Evolutionary conservation across 1,139 yeast species (phyloP).

Genomic region (Magnusiomyces tetraspermus): DNA sequence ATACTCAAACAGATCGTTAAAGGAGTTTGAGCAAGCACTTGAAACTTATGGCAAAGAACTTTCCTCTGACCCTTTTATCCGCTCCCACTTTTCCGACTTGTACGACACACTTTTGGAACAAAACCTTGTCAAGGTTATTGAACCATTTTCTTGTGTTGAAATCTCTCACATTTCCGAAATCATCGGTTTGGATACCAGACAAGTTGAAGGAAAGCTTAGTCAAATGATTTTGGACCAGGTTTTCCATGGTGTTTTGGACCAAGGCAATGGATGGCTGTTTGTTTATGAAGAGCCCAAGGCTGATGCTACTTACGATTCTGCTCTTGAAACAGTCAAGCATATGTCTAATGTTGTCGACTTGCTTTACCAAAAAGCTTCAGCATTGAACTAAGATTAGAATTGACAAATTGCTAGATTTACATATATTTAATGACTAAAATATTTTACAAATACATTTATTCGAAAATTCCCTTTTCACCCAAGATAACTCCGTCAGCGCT

Average conservation of each 20-base stretch:
- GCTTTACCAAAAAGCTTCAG: conserved; percentile 86
- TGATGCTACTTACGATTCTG: conserved; percentile 83
- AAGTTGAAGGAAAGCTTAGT: conserved; percentile 87
- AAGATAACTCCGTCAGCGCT: conserved; percentile 39
- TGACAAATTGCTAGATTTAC: neutral
- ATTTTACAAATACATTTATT: conserved; percentile 3
- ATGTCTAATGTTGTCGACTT: conserved; percentile 85
- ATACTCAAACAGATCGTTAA: conserved; percentile 77
- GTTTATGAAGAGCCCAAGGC: conserved; percentile 82
- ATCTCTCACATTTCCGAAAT: conserved; percentile 78
- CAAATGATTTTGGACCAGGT: conserved; percentile 96
- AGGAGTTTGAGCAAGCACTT: conserved; percentile 79
- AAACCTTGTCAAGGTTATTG: conserved; percentile 86
- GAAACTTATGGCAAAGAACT: conserved; percentile 64
- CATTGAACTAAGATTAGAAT: conserved; percentile 40
- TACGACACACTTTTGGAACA: conserved; percentile 91
- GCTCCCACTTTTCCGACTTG: conserved; percentile 84
- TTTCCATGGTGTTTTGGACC: conserved; percentile 91
- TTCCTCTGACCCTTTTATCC: conserved; percentile 77
- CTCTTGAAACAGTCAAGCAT: conserved; percentile 77
- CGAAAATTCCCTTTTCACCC: conserved; percentile 26
- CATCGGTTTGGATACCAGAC: conserved; percentile 79
- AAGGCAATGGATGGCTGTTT: conserved; percentile 96
- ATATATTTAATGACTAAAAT: too few relatives aligned
- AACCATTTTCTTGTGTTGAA: conserved; percentile 92